phyloP scores from a whole-genome alignment of 2,329 filamentous ascomycete species.

The Pseudocercospora cruenta region DNA sequence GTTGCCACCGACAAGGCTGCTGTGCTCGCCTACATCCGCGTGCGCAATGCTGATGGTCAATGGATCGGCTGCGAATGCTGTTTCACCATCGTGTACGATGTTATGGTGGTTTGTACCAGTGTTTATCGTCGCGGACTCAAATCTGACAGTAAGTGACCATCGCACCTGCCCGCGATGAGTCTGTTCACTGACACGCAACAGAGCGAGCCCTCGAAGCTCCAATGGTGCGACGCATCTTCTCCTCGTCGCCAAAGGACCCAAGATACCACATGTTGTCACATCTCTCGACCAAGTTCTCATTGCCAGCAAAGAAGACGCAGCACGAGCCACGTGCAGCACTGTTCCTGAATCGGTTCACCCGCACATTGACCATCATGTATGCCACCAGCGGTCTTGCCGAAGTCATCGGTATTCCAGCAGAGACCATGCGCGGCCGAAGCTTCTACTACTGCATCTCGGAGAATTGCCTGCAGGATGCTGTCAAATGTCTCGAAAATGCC shows the following conservation, averaged over 20 bases:
- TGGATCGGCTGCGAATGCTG: conserved; percentile 86
- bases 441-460: conserved; percentile 87
- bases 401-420: conserved; percentile 73
- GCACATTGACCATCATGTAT: conserved; percentile 83
- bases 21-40: conserved; percentile 76
- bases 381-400: conserved; percentile 74
- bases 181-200: conserved; percentile 43
- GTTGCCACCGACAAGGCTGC: conserved; percentile 82
- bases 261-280: conserved; percentile 89
- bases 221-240: conserved; percentile 76
- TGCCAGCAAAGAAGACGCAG: conserved; percentile 58
- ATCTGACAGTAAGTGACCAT: conserved; percentile 68
- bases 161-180: neutral
- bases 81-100: conserved; percentile 86
- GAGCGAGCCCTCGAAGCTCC: conserved; percentile 78
- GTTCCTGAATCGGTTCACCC: conserved; percentile 83
- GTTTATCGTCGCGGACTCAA: conserved; percentile 71
- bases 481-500: conserved; percentile 78
- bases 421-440: conserved; percentile 72
- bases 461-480: conserved; percentile 74
- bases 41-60: conserved; percentile 68
- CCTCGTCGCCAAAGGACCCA: conserved; percentile 78
- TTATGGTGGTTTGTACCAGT: conserved; percentile 81
- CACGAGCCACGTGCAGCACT: conserved; percentile 82
- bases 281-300: conserved; percentile 75